Evolutionary conservation across 2,329 filamentous ascomycete genomes (phyloP), one percentile per base, ranked within the genome.

Genomic region (Peltaster fructicola): DNA sequence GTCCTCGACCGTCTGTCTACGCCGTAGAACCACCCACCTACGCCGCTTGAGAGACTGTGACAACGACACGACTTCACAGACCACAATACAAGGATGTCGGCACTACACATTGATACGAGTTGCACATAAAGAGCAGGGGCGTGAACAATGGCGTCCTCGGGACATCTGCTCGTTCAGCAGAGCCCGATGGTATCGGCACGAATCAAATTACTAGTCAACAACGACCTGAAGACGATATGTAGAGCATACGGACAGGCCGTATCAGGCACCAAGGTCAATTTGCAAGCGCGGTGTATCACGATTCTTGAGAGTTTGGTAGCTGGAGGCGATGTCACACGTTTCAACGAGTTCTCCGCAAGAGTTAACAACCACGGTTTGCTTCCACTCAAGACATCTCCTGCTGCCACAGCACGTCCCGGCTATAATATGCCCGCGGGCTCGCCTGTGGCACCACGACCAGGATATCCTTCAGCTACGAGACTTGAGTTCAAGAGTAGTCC

Each of bases 261-360:
- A 32, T 78, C 74, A 14, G 88, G 88, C 11, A 74, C 88, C 42
- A 98, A 98, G 59, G 68, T 71, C 16, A 67, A 77, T 20, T 58
- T 95, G 31, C 82, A 92, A 52, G 56, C 58, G 30, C 73, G 85
- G 41, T 77, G 93, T 32, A 68, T 75, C 34, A 59, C 40, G 59
- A 56, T 53, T 29, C 49, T 59, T 30, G 36, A 49, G 16, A 31
- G 35, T 12, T 41, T 52, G 28, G 44, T 52, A 14, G 25, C 24
- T 4, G 32, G 32, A 22, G 45, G 43, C 32, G 49, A 59, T 33
- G 35, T 39, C 11, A 40, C 40, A 8, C 38, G 35, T 7, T 40
- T 58, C 28, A 43, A 48, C 14, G 44, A 51, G 10, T 34, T 59
- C 24, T 44, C 50, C 23, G 45, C 53, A 31, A 49, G 52, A 27